A percentile compares a stretch with the other conserved stretches of the same genome.
phyloP scores from a whole-genome alignment of 2,329 filamentous ascomycete species.

The Mollisia scopiformis region DNA sequence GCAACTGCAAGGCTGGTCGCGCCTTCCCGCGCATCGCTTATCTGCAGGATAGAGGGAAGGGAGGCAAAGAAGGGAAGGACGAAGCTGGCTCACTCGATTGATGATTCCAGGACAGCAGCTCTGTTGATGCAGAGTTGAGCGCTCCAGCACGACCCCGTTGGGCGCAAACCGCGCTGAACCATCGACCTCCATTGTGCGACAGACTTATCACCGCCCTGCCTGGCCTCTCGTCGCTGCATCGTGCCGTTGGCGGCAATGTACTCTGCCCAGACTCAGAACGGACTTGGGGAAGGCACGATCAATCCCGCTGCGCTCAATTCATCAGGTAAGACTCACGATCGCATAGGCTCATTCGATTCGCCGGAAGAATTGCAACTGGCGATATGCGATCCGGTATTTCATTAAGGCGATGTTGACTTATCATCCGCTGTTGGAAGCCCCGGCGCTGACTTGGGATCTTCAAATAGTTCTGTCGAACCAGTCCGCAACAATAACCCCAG shows the following conservation, averaged over 20 bases:
- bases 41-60: constrained; percentile 14
- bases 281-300: constrained; percentile 62
- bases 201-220: constrained; percentile 31
- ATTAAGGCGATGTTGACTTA: constrained; percentile 28
- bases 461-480: constrained; percentile 31
- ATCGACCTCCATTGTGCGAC: constrained; percentile 18
- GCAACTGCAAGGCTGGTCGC: constrained; percentile 6
- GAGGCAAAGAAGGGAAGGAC: too few species aligned
- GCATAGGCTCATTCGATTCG: constrained; percentile 18
- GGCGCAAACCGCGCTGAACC: constrained; percentile 30
- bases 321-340: constrained; percentile 58
- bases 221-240: constrained; percentile 49
- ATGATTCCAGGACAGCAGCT: constrained; percentile 11
- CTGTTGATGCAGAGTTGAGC: constrained; percentile 25
- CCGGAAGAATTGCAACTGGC: constrained; percentile 15
- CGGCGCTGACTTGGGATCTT: constrained; percentile 25
- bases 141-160: constrained; percentile 10
- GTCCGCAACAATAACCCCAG: constrained; percentile 50
- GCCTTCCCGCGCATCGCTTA: constrained; percentile 18
- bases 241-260: constrained; percentile 44
- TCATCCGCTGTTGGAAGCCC: constrained; percentile 13
- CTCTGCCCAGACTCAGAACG: constrained; percentile 69
- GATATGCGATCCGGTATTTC: constrained; percentile 6
- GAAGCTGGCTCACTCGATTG: constrained; percentile 7
- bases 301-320: constrained; percentile 83